Evolutionary conservation across 257 asterid genomes (phyloP).

Genomic region (Thymus quinquecostatus): DNA sequence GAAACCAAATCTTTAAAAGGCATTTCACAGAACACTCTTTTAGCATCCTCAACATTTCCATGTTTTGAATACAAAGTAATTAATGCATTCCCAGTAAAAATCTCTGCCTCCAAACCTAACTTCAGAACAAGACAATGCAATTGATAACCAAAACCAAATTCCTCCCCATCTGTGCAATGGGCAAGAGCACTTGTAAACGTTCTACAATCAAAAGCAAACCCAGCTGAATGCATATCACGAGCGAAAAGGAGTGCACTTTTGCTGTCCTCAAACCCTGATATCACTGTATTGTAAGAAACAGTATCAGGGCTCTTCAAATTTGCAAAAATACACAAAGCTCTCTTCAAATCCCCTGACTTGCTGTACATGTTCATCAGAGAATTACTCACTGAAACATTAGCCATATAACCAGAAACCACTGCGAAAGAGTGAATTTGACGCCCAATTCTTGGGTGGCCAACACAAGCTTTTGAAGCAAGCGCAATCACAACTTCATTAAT

Average conservation of each 20-base stretch:
- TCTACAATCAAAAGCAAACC: constrained; percentile 67
- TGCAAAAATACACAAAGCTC: constrained; percentile 56
- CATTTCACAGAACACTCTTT: constrained; percentile 61
- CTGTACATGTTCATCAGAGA: constrained; percentile 85
- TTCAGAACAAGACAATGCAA: constrained; percentile 59
- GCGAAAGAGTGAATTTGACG: constrained; percentile 70
- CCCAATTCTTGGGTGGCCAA: constrained; percentile 54
- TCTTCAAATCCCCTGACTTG: constrained; percentile 51
- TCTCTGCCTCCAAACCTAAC: constrained; percentile 57
- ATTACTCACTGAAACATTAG: constrained; percentile 60
- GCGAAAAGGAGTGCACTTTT: constrained; percentile 61
- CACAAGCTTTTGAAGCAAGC: constrained; percentile 71
- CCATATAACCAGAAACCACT: constrained; percentile 47
- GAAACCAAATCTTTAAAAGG: constrained; percentile 72
- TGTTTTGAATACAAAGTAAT: constrained; percentile 74
- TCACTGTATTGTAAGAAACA: constrained; percentile 75
- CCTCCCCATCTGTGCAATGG: constrained; percentile 60
- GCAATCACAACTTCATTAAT: constrained; percentile 72
- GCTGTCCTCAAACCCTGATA: constrained; percentile 72
- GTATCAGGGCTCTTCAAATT: constrained; percentile 63
- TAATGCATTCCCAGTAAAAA: constrained; percentile 76
- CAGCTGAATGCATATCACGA: constrained; percentile 55
- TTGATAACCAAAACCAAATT: constrained; percentile 61
- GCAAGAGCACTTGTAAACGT: constrained; percentile 69
- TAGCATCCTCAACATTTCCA: constrained; percentile 60